Evolutionary conservation across 306 rosid species (phyloP), one percentile per base, ranked within the genome.

Genomic region (Bauhinia variegata): DNA sequence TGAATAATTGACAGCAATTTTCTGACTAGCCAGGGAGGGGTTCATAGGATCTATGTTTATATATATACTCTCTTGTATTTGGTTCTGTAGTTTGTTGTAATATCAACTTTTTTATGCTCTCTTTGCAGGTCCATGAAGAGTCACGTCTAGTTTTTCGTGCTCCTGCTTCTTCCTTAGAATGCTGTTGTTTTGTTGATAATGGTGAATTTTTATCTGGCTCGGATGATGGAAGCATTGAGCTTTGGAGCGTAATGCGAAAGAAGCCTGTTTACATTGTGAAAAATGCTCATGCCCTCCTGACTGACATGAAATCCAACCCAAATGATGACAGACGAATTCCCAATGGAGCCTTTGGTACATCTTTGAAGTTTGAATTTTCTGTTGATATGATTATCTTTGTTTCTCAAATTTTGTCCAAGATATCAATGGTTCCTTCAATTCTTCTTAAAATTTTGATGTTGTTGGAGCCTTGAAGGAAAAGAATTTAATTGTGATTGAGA

Each of bases 181-280:
- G 95, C 59, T 85, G 96, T 76, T 82, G 97, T 73, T 90, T 93
- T 73, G 81, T 89, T 54, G 83, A 77, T 76, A 90, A 88, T 66
- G 99, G 88, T 5, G 96, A 90, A 55, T 80, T 88, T 73, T 79
- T 93, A 68, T 84, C 99, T 44, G 99, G 99, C 51, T 83, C 97
- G 28, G 95, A 82, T 72, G 92, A 90, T 66, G 99, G 99, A 57
- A 90, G 89, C 84, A 81, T 93, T 62, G 90, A 90, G 78, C 86
- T 88, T 51, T 93, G 99, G 99, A 79, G 59, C 34, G 51, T 67
- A 19, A 34, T 78, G 76, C 79, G 90, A 50, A 93, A 93, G 88
- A 93, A 93, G 85, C 99, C 99, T 34, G 70, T 70, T 79, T 76
- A 73, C 70, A 86, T 93, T 51, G 75, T 83, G 67, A 85, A 71